phyloP scores from a whole-genome alignment of 345 rosid species.

The Physaria fendleri region DNA sequence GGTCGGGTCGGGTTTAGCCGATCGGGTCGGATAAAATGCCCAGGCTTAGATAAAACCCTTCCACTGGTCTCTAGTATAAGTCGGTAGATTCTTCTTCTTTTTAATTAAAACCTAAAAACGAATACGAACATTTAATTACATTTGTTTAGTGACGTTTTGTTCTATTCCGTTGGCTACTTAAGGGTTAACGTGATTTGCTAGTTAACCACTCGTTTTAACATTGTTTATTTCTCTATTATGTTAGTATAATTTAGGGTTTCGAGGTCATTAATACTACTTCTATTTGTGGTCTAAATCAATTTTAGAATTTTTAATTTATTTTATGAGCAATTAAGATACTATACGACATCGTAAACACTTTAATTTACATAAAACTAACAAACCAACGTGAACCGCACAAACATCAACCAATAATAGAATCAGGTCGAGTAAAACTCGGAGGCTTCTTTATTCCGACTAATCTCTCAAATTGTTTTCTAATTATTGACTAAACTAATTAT shows the following conservation, averaged over 20 bases:
- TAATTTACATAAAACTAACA: background rate
- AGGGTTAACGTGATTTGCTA: conserved; percentile 23
- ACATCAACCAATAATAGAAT: conserved; percentile 22
- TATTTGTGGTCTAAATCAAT: background rate
- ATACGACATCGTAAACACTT: conserved; percentile 1
- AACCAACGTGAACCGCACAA: conserved; percentile 3
- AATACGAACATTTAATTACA: background rate
- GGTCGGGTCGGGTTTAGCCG: too few relatives aligned
- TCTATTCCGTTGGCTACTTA: background rate
- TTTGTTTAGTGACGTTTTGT: background rate
- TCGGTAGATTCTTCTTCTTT: conserved; percentile 18
- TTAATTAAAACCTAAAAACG: conserved; percentile 5
- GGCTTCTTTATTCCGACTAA: conserved; percentile 7
- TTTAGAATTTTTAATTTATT: background rate
- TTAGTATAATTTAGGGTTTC: conserved; percentile 4
- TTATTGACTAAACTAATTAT: too few relatives aligned
- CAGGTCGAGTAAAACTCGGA: conserved; percentile 11
- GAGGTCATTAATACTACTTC: background rate
- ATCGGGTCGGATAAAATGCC: too few relatives aligned
- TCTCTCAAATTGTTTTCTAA: conserved; percentile 19
- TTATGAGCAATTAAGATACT: background rate
- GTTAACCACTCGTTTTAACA: conserved; percentile 23
- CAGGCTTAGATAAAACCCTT: background rate
- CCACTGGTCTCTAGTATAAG: background rate
- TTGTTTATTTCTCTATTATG: conserved; percentile 16